Evolutionary conservation across 2,329 filamentous ascomycete genomes (phyloP).

Genomic region (Rhexocercosporidium sp.): DNA sequence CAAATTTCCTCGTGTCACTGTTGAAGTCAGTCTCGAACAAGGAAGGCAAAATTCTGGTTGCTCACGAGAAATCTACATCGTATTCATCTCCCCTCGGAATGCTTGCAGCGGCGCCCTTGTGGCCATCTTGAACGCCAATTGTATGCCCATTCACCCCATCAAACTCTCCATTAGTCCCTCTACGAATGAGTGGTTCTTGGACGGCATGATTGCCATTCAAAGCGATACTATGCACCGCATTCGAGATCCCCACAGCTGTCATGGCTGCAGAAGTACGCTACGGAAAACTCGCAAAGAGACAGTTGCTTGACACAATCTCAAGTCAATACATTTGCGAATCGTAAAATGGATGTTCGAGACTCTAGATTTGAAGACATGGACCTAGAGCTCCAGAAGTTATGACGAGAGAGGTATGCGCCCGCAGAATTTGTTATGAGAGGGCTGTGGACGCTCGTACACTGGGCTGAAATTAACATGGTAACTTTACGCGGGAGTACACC

Average conservation of each 20-base stretch:
- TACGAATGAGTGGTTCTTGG: constrained; percentile 1
- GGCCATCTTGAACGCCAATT: background rate
- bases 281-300: background rate
- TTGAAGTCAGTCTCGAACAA: background rate
- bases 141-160: constrained; percentile 4
- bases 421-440: background rate
- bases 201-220: background rate
- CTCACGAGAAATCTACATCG: constrained; percentile 29
- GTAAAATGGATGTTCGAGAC: background rate
- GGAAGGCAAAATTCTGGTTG: background rate
- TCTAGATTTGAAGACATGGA: background rate
- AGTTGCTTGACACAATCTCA: background rate
- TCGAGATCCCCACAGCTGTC: background rate
- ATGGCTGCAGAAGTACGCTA: background rate
- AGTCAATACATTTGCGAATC: background rate
- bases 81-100: constrained; percentile 23
- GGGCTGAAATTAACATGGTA: background rate
- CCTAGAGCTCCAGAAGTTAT: background rate
- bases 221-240: background rate
- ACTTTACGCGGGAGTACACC: background rate
- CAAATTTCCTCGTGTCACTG: constrained; percentile 28
- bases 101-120: background rate
- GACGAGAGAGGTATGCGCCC: background rate
- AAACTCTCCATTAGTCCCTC: constrained; percentile 4
- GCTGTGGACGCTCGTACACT: background rate